Evolutionary conservation across 2,329 filamentous ascomycete species (phyloP), one percentile per base, ranked within the genome.

Genomic region (Escovopsis sp.): DNA sequence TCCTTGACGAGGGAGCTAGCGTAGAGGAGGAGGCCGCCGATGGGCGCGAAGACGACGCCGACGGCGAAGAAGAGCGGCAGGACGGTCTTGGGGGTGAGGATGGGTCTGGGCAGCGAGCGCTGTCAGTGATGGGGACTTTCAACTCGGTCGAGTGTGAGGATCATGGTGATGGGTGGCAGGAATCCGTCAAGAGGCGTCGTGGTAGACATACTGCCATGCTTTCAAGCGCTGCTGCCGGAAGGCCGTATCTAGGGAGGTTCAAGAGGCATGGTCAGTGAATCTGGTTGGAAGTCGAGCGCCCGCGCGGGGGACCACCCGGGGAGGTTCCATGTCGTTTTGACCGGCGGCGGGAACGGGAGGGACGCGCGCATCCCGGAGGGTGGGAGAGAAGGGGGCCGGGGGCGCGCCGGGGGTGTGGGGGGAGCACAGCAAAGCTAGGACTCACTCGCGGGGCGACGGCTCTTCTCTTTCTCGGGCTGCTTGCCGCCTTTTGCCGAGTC

Each of bases 141-240:
- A 35, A 43, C 42, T 50, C 31, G 21, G 16, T 19, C 27, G 16
- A 27, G 14, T 26, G 25, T 28, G 21, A 33, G 28, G n/a, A n/a
- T n/a, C n/a, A n/a, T n/a, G n/a, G n/a, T n/a, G n/a, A n/a, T n/a
- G n/a, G n/a, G n/a, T n/a, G n/a, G n/a, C 10, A 5, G 21, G 21
- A 23, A 10, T 5, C 21, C 21, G 21, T 23, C 10, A 10, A 23
- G 21, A 23, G 31, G 27, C 27, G 29, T 11, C 8, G 27, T 18
- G n/a, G 33, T 17, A 29, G 14, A 72, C 85, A 61, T 68, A 92
- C 80, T 98, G 90, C 90, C 90, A 98, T 65, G 90, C 90, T 63
- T 96, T 94, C 58, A 98, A 63, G 54, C 90, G 78, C 61, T 98
- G 90, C 57, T 98, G 90, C 49, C 90, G 75, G 56, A 96, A 98